Evolutionary conservation across 1,139 yeast genomes (phyloP), one percentile per base, ranked within the genome.

Genomic region (Pneumocystis wakefieldiae): DNA sequence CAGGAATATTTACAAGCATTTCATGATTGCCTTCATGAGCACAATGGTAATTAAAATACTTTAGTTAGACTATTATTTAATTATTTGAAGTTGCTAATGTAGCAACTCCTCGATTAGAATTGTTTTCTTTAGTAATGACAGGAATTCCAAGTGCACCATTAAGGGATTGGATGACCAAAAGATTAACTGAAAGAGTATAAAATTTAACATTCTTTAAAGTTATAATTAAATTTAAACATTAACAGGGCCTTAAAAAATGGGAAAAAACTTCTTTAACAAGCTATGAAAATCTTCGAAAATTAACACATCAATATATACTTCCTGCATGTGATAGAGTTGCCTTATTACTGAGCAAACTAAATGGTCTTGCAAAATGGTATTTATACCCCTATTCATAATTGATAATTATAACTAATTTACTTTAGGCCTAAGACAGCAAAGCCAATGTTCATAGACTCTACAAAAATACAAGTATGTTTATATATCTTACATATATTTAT

Each of bases 271-370:
- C 86, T 0, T 76, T 76, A 61, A 69, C 77, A 0, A 74, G 78
- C 2, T 83, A 80, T 68, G 86, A 83, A 59, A 70, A 71, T 59
- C 73, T 79, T 0, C 73, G 83, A 62, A 77, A 79, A 63, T 70
- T 74, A 1, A 67, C 81, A 0, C 79, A 80, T 66, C 76, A 79
- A 60, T 78, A 78, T 61, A 67, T 85, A 29, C 76, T 85, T 3
- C 83, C 86, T 1, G 78, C 81, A 0, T 70, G 81, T 61, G 92
- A 87, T 67, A 78, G 85, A 64, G 68, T 84, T 28, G 71, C 85
- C 1, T 71, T 83, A 0, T 69, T 81, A 17, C 67, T 81, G 0
- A 57, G 59, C 38, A 39, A 57, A 24, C 59, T 57, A 37, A 57
- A 57, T 19, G 59, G 59, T 57, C 42, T 39, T 37, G 37, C 42